phyloP scores from a whole-genome alignment of 352 stramenopile species.

The Pythium catenulatum region DNA sequence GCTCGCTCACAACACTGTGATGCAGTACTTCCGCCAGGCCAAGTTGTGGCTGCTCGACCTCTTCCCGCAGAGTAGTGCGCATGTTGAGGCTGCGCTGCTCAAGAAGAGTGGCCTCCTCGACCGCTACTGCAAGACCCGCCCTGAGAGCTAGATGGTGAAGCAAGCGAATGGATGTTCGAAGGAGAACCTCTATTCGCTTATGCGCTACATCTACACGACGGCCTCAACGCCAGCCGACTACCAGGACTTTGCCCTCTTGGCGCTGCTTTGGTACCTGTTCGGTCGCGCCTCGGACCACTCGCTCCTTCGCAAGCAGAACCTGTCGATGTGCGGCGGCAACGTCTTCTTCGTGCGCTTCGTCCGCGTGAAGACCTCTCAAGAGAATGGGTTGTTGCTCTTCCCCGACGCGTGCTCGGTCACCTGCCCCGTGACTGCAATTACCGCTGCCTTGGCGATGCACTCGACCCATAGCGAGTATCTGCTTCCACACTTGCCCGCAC shows the following conservation, averaged over 20 bases:
- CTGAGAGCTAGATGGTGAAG: conserved; percentile 49
- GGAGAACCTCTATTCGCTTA: conserved; percentile 36
- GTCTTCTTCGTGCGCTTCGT: conserved; percentile 61
- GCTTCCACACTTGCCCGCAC: conserved; percentile 25
- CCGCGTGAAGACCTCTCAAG: conserved; percentile 58
- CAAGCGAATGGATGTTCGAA: conserved; percentile 66
- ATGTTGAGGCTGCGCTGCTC: conserved; percentile 6
- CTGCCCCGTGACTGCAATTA: conserved; percentile 50
- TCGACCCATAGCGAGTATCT: conserved; percentile 17
- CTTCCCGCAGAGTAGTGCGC: conserved; percentile 27
- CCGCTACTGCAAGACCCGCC: conserved; percentile 12
- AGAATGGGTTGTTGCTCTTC: conserved; percentile 62
- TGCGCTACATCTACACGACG: conserved; percentile 56
- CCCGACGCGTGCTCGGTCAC: conserved; percentile 43
- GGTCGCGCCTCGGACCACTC: conserved; percentile 57
- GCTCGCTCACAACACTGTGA: conserved; percentile 13
- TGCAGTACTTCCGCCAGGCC: conserved; percentile 33
- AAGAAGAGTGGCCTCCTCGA: conserved; percentile 16
- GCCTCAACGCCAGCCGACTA: conserved; percentile 46
- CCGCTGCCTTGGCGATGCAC: conserved; percentile 45
- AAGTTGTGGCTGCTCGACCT: conserved; percentile 34
- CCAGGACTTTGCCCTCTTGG: conserved; percentile 60
- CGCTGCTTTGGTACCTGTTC: conserved; percentile 67
- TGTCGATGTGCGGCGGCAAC: conserved; percentile 36
- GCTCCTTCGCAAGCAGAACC: conserved; percentile 54